Base-by-base conservation (phyloP, 2,329 filamentous ascomycete species). In the Sporothrix curviconia region DNA sequence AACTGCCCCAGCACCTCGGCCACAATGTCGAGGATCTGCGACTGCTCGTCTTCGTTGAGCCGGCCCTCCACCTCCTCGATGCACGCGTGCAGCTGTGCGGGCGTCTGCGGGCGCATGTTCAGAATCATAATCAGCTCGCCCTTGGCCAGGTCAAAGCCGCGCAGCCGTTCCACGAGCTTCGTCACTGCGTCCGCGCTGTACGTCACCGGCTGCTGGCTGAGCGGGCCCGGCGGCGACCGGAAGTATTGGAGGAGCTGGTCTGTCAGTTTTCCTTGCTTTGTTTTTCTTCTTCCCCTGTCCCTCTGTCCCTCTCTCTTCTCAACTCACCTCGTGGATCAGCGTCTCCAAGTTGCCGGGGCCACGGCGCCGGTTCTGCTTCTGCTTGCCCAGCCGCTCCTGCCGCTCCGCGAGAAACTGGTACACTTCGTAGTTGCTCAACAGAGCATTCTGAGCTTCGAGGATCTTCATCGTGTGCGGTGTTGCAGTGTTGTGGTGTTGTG, bases 371-470 rank as follows among this genome's bases (percentile, higher is more conserved):
- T 74, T 70, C 42, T 73, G 71, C 65, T 80, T 76, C 64, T 83
- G 80, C 49, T 74, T 72, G 56, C 74, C 70, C 53, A 76, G 76
- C 65, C 83, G 80, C 47, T 56, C 57, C 42, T 60, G 59, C 12
- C 61, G 62, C 24, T 84, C 78, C 6, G 72, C 72, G 39, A 90
- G 71, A 64, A 89, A 86, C 57, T 79, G 75, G 65, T 84, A 85
- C 62, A 90, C 86, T 75, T 90, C 87, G 62, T 82, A 86, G 70
- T 90, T 90, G 68, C 83, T 82, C 66, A 91, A 75, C 42, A 85
- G 78, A 5, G 85, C 85, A 30, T 82, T 82, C 68, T 90, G 85
- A 3, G 86, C 76, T 66, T 87, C 86, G 64, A 90, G 73, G 66
- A 91, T 81, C 79, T 89, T 86, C 83, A 86, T 85, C 19, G 34